Base-by-base conservation (phyloP, 1,139 yeast species). In the Yamadazyma jaroonii region DNA sequence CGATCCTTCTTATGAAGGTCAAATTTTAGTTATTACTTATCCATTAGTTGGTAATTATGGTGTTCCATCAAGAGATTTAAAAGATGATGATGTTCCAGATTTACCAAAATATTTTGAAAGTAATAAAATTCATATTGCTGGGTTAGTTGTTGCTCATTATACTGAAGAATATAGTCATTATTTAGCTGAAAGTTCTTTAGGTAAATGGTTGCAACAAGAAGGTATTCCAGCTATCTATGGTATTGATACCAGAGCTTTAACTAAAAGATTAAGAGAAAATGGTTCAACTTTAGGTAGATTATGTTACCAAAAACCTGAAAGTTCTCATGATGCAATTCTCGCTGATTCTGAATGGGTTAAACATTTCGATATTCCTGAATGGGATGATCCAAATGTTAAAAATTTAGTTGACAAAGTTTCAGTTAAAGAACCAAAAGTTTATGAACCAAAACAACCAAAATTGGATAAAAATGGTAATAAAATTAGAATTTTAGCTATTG, bases 21-120 rank as follows among this genome's bases (percentile, higher is more conserved):
- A 94, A 70, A 90, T 94, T 56, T 78, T 94, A 62, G 97, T 92
- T 46, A 85, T 94, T 64, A 94, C 99, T 42, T 90, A 81, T 63
- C 98, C 99, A 21, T 74, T 94, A 55, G 95, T 92, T 38, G 99
- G 99, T 62, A 94, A 94, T 73, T 94, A 94, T 63, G 99, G 99
- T 79, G 98, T 92, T 40, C 98, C 98, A 45, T 95, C 89, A 62
- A 82, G 95, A 52, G 69, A 78, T 39, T 70, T 79, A 54, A 69
- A 68, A 64, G 97, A 90, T 57, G 72, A 67, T 38, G 94, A 84
- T 40, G 79, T 84, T 41, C 80, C 85, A 35, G 75, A 78, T 38
- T 65, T 94, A 48, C 97, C 98, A 57, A 84, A 82, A 61, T 86
- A 90, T 68, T 92, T 94, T 57, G 99, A 94, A 70, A 86, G 96